Evolutionary conservation across 2,329 filamentous ascomycete genomes (phyloP).

Genomic region (Cercospora sojina): DNA sequence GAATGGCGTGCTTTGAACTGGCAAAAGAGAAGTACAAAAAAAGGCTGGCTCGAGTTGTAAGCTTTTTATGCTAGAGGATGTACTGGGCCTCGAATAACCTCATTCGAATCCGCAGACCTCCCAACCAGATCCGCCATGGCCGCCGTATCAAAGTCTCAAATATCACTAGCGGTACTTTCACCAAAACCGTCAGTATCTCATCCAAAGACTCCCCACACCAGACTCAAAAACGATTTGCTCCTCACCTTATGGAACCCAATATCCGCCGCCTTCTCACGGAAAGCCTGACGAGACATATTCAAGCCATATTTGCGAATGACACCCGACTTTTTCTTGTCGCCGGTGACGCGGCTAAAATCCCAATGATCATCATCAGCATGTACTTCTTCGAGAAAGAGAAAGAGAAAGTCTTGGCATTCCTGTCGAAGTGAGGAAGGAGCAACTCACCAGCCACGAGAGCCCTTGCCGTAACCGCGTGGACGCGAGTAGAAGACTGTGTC

Average conservation of each 20-base stretch:
- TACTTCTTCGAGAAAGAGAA: background rate
- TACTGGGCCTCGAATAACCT: background rate
- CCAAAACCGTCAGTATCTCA: background rate
- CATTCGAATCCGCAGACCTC: background rate
- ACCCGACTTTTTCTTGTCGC: constrained; percentile 33
- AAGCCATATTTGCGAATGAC: constrained; percentile 34
- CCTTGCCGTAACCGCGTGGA: constrained; percentile 33
- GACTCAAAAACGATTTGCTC: background rate
- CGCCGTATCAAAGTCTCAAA: background rate
- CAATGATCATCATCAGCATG: background rate
- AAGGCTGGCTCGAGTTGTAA: background rate
- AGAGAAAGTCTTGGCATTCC: background rate
- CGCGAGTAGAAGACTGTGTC: constrained; percentile 33
- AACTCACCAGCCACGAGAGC: constrained; percentile 31
- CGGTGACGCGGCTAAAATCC: constrained; percentile 28
- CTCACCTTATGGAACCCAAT: constrained; percentile 33
- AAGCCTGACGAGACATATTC: constrained; percentile 34
- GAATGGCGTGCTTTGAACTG: too few species aligned
- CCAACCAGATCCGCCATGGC: background rate
- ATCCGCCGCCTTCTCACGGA: constrained; percentile 33
- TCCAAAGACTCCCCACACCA: too few species aligned
- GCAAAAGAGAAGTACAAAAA: background rate
- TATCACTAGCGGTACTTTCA: background rate
- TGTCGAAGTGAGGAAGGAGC: background rate
- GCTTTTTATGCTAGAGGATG: background rate